Percentiles rank a stretch among this genome's conserved stretches.
Conservation (phyloP, 1,284 basidiomycete species). For the Lignosus rhinocerotis region DNA sequence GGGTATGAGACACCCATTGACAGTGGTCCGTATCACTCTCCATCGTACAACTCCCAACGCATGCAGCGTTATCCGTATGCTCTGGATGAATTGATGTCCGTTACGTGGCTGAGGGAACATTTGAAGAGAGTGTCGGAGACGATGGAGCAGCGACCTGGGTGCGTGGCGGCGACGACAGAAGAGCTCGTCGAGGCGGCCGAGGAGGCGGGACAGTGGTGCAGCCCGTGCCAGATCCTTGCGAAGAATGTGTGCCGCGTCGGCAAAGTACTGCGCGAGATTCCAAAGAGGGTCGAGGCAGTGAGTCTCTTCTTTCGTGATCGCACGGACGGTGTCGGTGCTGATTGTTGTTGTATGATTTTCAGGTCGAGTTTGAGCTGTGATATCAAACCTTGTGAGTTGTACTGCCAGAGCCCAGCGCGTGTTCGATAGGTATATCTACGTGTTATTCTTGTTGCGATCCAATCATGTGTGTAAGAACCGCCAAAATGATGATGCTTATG, state of each 20-base stretch:
- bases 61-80: too few species aligned
- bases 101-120: not conserved
- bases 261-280: not conserved
- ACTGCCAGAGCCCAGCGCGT: too few species aligned
- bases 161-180: not conserved
- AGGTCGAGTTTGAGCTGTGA: slow-evolving; percentile 2
- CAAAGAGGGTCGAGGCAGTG: not conserved
- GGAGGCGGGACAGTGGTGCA: not conserved
- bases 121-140: not conserved
- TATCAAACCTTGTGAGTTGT: too few species aligned
- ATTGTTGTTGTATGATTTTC: not conserved
- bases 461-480: too few species aligned
- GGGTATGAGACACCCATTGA: too few species aligned
- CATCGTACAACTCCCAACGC: too few species aligned
- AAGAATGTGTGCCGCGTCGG: not conserved
- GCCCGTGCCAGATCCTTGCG: not conserved
- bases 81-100: not conserved
- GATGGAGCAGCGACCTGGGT: not conserved
- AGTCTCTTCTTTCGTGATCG: not conserved
- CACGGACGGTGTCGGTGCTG: not conserved
- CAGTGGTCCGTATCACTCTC: too few species aligned
- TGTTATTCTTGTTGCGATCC: too few species aligned
- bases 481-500: too few species aligned
- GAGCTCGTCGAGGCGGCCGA: not conserved
- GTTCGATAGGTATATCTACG: too few species aligned